phyloP scores from a whole-genome alignment of 164 flowering plant species.

The Sedum album region DNA sequence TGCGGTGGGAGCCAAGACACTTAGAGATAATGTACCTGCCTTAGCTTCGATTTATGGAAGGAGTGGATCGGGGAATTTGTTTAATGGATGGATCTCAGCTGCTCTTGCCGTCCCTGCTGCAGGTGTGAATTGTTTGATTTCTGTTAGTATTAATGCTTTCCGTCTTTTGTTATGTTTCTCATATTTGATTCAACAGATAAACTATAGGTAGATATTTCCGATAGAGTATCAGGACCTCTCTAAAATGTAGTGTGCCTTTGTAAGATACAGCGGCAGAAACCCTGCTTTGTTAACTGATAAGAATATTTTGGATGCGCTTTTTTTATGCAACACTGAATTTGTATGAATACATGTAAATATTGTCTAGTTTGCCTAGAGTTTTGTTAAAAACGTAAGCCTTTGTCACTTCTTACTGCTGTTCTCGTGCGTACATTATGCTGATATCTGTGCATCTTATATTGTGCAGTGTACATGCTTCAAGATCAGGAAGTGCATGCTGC shows the following conservation, averaged over 20 bases:
- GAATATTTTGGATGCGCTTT: too few species aligned
- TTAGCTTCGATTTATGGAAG: slow-evolving; percentile 38
- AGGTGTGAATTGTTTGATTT: slow-evolving; percentile 36
- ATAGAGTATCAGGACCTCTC: too few species aligned
- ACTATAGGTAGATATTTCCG: too few species aligned
- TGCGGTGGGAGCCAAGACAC: slow-evolving; percentile 47
- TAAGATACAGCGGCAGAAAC: too few species aligned
- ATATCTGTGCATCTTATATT: neutral
- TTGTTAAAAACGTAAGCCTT: neutral
- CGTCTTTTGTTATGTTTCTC: neutral
- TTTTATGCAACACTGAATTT: too few species aligned
- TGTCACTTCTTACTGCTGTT: neutral
- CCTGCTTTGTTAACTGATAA: too few species aligned
- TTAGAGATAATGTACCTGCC: slow-evolving; percentile 38
- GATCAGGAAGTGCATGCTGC: slow-evolving; percentile 93
- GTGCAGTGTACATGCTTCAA: slow-evolving; percentile 77
- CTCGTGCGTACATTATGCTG: neutral
- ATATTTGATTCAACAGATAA: neutral
- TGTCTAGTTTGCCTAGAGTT: too few species aligned
- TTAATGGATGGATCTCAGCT: slow-evolving; percentile 60
- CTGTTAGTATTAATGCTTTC: neutral
- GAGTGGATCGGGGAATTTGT: slow-evolving; percentile 34
- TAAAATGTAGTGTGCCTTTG: too few species aligned
- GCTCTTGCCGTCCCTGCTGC: slow-evolving; percentile 75
- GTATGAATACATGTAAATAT: too few species aligned